These are phyloP conservation scores for Endocalyx cinctus DNA, from an alignment of 2,329 filamentous ascomycete genomes.

Conservation along the genomic window DNA sequence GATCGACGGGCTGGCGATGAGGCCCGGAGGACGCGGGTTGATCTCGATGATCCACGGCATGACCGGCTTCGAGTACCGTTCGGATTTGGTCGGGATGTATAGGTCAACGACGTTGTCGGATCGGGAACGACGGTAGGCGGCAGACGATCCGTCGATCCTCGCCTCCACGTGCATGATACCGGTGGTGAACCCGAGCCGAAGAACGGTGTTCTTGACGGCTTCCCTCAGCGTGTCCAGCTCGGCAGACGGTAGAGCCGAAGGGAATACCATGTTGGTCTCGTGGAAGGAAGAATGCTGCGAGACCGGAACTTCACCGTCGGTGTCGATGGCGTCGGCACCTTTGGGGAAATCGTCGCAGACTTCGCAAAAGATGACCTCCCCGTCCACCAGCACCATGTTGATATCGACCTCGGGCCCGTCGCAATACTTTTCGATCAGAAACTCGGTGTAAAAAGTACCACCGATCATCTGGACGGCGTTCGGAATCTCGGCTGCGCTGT, in stretches of 20 bases:
- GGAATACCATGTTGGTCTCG: slow-evolving; percentile 23
- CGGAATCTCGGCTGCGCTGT: slow-evolving; percentile 8
- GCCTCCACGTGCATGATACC: slow-evolving; percentile 25
- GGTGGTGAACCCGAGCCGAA: slow-evolving; percentile 18
- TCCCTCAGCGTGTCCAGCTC: slow-evolving; percentile 14
- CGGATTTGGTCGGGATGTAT: slow-evolving; percentile 3
- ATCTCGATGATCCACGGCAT: slow-evolving; percentile 22
- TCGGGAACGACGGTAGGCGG: slow-evolving; percentile 12
- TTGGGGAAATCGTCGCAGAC: slow-evolving; percentile 26
- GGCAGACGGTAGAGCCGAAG: slow-evolving; percentile 19
- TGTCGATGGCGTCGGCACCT: slow-evolving; percentile 13
- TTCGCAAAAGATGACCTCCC: slow-evolving; percentile 22
- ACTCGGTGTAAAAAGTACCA: slow-evolving; percentile 13
- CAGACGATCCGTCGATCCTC: slow-evolving; percentile 16
- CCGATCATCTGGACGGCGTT: slow-evolving; percentile 11
- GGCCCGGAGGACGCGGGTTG: slow-evolving; percentile 22
- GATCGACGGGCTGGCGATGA: slow-evolving; percentile 21
- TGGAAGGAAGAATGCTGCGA: slow-evolving; percentile 16
- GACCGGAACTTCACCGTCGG: slow-evolving; percentile 2
- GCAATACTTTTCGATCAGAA: slow-evolving; percentile 23
- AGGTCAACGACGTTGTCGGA: slow-evolving; percentile 9
- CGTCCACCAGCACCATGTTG: slow-evolving; percentile 21
- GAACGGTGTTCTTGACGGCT: slow-evolving; percentile 13
- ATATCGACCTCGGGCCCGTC: slow-evolving; percentile 24
- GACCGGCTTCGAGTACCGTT: slow-evolving; percentile 2